Percentiles rank a stretch among this genome's conserved stretches.
Conservation (phyloP, 192 early-diverging fungal genomes). For the Coemansia interrupta region DNA sequence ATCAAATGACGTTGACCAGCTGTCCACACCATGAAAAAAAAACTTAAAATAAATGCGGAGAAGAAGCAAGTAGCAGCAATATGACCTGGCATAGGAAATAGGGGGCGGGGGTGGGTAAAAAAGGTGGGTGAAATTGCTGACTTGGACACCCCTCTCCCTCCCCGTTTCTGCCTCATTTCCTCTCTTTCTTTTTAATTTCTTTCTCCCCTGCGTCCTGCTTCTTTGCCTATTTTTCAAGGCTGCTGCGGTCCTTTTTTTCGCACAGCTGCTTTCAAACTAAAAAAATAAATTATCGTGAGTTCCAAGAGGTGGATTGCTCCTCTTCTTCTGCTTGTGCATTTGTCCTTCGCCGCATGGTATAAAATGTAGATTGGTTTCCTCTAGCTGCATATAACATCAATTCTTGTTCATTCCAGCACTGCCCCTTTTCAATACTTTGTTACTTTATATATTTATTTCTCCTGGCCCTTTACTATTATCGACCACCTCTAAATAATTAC, state of each 20-base stretch:
- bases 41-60: not conserved
- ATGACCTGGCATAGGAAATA: not conserved
- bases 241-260: not conserved
- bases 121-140: constrained; percentile 3
- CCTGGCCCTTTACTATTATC: not conserved
- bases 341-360: constrained; percentile 1
- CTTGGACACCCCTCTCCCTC: constrained; percentile 2
- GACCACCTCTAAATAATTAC: no score
- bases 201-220: not conserved
- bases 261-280: not conserved
- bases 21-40: not conserved
- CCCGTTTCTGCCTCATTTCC: not conserved
- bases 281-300: no score
- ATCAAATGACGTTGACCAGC: not conserved
- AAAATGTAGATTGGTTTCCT: not conserved
- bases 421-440: not conserved
- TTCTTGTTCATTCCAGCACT: no score
- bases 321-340: not conserved
- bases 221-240: constrained; percentile 5
- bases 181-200: constrained; percentile 2
- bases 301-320: not conserved
- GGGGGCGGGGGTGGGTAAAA: not conserved
- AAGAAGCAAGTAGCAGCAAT: not conserved
- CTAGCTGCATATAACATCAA: not conserved
- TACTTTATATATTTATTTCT: not conserved